Percentiles rank a stretch among this genome's conserved stretches.
These are phyloP conservation scores for Pseudopediastrum boryanum DNA, from an alignment of 139 green algal genomes.

Conservation along the genomic window DNA sequence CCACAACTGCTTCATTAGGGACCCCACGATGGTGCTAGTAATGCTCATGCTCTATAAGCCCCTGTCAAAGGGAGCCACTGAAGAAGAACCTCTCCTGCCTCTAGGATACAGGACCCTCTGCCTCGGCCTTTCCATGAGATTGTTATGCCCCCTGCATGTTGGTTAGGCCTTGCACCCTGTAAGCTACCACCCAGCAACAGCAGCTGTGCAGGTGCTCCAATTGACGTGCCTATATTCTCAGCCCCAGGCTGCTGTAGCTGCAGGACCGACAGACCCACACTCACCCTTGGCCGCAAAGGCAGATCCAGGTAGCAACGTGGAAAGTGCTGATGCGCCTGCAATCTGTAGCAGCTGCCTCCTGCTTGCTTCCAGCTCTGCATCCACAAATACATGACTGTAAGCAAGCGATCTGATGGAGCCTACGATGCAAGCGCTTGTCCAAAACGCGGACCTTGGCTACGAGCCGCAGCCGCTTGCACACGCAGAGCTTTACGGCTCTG, in stretches of 20 bases:
- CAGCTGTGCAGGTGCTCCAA: not conserved
- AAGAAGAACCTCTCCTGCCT: too few species aligned
- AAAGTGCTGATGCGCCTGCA: not conserved
- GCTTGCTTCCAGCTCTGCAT: not conserved
- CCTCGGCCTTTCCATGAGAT: not conserved
- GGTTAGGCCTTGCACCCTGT: too few species aligned
- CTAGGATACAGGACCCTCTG: too few species aligned
- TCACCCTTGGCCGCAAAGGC: conserved; percentile 35
- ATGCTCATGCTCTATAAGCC: too few species aligned
- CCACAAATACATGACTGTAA: not conserved
- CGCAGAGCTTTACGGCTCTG: not conserved
- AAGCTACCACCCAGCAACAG: not conserved
- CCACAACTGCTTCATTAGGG: too few species aligned
- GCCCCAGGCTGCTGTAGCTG: too few species aligned
- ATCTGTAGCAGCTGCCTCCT: conserved; percentile 40
- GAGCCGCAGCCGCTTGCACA: not conserved
- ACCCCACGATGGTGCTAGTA: too few species aligned
- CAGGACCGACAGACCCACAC: not conserved
- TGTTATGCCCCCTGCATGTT: not conserved
- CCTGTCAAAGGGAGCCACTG: too few species aligned
- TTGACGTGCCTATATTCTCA: not conserved
- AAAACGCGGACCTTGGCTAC: not conserved
- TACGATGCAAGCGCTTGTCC: not conserved
- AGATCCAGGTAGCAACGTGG: conserved; percentile 22
- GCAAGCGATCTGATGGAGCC: not conserved